Evolutionary conservation across 2,329 filamentous ascomycete species (phyloP), one percentile per base, ranked within the genome.

Genomic region (Tolypocladium capitatum): DNA sequence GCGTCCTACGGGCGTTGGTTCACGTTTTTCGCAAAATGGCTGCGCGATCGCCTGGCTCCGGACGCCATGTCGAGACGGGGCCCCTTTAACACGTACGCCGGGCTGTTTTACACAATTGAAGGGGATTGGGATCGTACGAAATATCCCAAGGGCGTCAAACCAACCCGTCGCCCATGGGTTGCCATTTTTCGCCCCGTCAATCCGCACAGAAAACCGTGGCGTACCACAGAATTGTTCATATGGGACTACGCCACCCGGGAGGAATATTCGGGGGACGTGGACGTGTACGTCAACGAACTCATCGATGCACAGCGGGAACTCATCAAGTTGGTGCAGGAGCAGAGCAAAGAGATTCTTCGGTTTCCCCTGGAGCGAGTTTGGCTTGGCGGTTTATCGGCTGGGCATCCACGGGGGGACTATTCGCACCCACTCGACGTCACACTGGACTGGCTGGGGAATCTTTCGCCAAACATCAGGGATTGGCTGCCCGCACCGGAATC

Each of bases 101-200:
- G 70, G 0, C 55, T 79, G 6, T 80, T 78, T 53, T 76, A 75
- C 53, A 76, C 73, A 0, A 60, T 49, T 18, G 49, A 48, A 13
- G 47, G 35, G 2, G 30, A 14, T 7, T 51, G 34, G 38, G 42
- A 46, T 43, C 42, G 27, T 1, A 44, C 46, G 1, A 53, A 45
- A 9, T 53, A 51, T n/a, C 53, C 54, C 0, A 47, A 47, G 11
- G 51, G 54, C 1, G 41, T 48, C 2, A 52, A 54, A 16, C 57
- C 53, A 9, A 48, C 52, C 31, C 66, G 69, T 10, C 68, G 71
- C 41, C 72, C 76, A 0, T 81, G 76, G 75, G 52, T 79, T 32
- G 72, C 63, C 0, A 55, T 75, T 14, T 68, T 70, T 49, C 68
- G 76, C 11, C 68, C 72, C 0, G 54, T 61, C 5, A 60, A 71